These are phyloP conservation scores for Luffa acutangula DNA, from an alignment of 306 rosid species.

Conservation along the genomic window DNA sequence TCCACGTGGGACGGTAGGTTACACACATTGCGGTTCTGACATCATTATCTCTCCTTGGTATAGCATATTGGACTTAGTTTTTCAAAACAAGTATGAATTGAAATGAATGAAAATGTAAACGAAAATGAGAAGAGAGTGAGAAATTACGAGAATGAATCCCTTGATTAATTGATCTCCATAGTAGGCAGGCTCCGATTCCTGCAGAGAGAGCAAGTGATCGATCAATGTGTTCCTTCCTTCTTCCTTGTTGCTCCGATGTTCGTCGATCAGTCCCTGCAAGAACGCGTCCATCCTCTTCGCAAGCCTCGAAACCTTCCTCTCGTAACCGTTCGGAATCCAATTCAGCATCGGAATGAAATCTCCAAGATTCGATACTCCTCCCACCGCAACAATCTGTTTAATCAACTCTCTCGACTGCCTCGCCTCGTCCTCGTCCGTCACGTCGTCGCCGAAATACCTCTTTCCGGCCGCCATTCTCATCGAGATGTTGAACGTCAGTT, in stretches of 20 bases:
- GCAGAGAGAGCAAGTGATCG: conserved; percentile 35
- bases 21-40: neutral
- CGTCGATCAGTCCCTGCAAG: conserved; percentile 51
- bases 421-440: conserved; percentile 26
- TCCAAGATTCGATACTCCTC: conserved; percentile 18
- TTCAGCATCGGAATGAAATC: conserved; percentile 34
- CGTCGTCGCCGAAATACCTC: conserved; percentile 38
- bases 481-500: conserved; percentile 43
- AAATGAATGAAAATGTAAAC: neutral
- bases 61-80: no score
- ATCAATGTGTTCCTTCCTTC: conserved; percentile 32
- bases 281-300: conserved; percentile 15
- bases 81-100: neutral
- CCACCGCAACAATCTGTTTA: conserved; percentile 8
- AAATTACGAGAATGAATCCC: conserved; percentile 43
- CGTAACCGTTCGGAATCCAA: conserved; percentile 16
- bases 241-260: conserved; percentile 21
- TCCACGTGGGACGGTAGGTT: neutral
- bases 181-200: conserved; percentile 39
- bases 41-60: neutral
- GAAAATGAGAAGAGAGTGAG: neutral
- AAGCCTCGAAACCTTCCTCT: conserved; percentile 10
- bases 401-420: conserved; percentile 25
- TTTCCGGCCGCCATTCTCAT: conserved; percentile 73
- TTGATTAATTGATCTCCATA: conserved; percentile 57